These are phyloP conservation scores for Phytophthora colocasiae DNA, from an alignment of 352 stramenopile species.

Conservation along the genomic window DNA sequence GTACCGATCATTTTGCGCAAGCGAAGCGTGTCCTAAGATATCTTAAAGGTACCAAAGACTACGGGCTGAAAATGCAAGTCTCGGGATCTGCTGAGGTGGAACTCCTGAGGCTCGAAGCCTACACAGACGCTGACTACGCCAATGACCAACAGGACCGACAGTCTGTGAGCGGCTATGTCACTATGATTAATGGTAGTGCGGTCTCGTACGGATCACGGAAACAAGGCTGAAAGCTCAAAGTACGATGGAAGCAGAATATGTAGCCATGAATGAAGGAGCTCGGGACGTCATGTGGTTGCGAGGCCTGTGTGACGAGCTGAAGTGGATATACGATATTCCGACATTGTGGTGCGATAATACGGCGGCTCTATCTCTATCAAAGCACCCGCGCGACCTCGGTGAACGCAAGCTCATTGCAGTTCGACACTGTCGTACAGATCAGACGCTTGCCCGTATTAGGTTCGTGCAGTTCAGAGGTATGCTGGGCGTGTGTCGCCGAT, in stretches of 20 bases:
- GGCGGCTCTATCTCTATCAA: neutral
- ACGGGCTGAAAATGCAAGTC: neutral
- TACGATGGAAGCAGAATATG: slow-evolving; percentile 12
- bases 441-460: too few species aligned
- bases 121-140: neutral
- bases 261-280: slow-evolving; percentile 13
- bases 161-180: neutral
- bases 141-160: neutral
- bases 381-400: too few species aligned
- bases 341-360: slow-evolving; percentile 6
- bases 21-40: neutral
- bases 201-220: neutral
- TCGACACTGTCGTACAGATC: too few species aligned
- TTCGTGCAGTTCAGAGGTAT: too few species aligned
- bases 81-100: neutral
- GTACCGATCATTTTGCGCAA: neutral
- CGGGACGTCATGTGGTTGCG: slow-evolving; percentile 4
- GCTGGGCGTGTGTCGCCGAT: too few species aligned
- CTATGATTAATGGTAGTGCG: neutral
- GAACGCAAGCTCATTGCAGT: too few species aligned
- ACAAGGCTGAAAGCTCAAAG: neutral
- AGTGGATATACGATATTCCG: neutral
- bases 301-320: slow-evolving; percentile 9
- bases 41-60: neutral
- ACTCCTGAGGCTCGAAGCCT: neutral